A percentile compares a stretch with the other conserved stretches of the same genome.
Evolutionary conservation across 1,284 basidiomycete genomes (phyloP).

Genomic region (Fomitiporia mediterranea): DNA sequence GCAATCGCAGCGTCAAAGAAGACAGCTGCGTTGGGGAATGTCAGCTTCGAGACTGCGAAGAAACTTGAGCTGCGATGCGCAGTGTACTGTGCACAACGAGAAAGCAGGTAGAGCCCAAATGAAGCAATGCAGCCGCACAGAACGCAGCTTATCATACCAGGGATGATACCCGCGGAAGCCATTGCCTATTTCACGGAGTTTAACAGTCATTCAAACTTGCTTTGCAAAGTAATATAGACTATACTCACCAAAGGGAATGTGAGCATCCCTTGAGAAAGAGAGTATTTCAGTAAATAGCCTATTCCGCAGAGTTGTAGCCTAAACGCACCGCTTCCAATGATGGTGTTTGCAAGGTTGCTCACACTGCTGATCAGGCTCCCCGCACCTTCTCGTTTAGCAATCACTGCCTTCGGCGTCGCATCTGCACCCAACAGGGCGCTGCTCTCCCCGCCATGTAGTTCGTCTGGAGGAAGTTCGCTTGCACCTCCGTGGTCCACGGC

Average conservation of each 20-base stretch:
- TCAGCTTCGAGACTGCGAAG: conserved; percentile 80
- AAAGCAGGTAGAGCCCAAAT: conserved; percentile 89
- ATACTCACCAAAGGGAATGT: conserved; percentile 69
- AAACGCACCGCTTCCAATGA: conserved; percentile 78
- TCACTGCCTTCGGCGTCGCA: conserved; percentile 27
- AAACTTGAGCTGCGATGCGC: conserved; percentile 79
- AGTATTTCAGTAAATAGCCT: conserved; percentile 15
- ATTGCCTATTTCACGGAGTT: conserved; percentile 52
- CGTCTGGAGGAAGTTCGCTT: not conserved
- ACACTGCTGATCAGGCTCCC: conserved; percentile 62
- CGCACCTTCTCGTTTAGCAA: conserved; percentile 49
- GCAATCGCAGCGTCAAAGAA: conserved; percentile 95
- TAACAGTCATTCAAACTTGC: not conserved
- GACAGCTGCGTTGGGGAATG: conserved; percentile 78
- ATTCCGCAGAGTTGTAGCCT: not conserved
- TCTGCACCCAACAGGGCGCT: conserved; percentile 50
- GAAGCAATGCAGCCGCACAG: conserved; percentile 78
- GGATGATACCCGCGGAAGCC: conserved; percentile 81
- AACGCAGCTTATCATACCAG: conserved; percentile 85
- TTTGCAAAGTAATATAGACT: not conserved
- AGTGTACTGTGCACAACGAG: conserved; percentile 79
- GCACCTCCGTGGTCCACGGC: conserved; percentile 25
- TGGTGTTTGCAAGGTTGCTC: conserved; percentile 81
- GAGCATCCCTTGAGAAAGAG: conserved; percentile 60
- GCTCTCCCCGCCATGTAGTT: conserved; percentile 29